phyloP scores from a whole-genome alignment of 352 stramenopile species.

The Pythium biforme region DNA sequence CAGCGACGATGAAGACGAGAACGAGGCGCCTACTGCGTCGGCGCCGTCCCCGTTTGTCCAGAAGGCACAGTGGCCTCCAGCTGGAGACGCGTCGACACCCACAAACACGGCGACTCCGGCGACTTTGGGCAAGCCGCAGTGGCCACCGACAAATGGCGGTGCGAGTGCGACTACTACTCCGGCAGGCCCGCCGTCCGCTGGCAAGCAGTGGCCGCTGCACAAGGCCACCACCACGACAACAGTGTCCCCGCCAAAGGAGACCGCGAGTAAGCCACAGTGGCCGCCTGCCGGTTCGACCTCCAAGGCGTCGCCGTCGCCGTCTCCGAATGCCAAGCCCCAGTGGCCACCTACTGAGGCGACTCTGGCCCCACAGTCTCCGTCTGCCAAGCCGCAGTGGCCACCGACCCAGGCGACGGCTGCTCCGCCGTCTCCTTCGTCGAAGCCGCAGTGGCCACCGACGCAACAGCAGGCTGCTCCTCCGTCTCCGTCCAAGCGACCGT shows the following conservation, averaged over 20 bases:
- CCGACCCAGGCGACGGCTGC: slow-evolving; percentile 9
- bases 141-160: slow-evolving; percentile 23
- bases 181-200: not conserved
- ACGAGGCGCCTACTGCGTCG: not conserved
- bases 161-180: not conserved
- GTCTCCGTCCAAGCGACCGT: slow-evolving; percentile 35
- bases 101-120: slow-evolving; percentile 6
- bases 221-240: slow-evolving; percentile 14
- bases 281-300: slow-evolving; percentile 33
- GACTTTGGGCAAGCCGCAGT: slow-evolving; percentile 32
- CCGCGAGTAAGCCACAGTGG: slow-evolving; percentile 29
- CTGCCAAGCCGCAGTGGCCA: slow-evolving; percentile 22
- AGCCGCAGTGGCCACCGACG: slow-evolving; percentile 42
- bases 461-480: slow-evolving; percentile 22
- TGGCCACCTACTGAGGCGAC: slow-evolving; percentile 22
- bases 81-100: not conserved
- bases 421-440: slow-evolving; percentile 17
- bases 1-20: slow-evolving; percentile 15
- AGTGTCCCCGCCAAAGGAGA: slow-evolving; percentile 23
- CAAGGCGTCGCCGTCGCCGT: slow-evolving; percentile 3
- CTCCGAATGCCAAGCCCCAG: slow-evolving; percentile 19
- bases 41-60: slow-evolving; percentile 36
- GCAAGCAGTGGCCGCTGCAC: slow-evolving; percentile 19
- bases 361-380: not conserved
- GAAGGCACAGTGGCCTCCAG: slow-evolving; percentile 57